Evolutionary conservation across 805 yeast species (phyloP).

Genomic region (Barnettozyma vustinii): DNA sequence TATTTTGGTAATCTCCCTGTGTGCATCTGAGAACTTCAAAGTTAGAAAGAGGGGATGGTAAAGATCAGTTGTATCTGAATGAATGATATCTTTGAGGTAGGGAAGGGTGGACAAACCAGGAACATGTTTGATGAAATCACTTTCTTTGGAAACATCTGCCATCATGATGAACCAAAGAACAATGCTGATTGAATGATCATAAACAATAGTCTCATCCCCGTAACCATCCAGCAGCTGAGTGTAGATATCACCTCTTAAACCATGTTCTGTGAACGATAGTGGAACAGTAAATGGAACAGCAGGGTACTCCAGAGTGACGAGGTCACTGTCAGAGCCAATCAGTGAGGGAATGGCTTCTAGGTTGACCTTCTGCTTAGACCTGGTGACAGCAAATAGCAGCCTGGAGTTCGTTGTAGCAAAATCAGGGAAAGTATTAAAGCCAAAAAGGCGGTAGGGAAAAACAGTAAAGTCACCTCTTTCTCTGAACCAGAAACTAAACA

Average conservation of each 20-base stretch:
- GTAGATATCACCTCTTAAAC: constrained; percentile 32
- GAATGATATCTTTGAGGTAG: constrained; percentile 1
- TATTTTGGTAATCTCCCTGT: constrained; percentile 12
- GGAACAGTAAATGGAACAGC: constrained; percentile 38
- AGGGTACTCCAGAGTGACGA: constrained; percentile 25
- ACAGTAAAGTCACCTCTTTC: constrained; percentile 2
- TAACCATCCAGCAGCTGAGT: constrained; percentile 14
- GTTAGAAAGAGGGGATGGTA: constrained; percentile 5
- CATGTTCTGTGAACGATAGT: constrained; percentile 36
- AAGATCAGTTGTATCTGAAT: constrained; percentile 4
- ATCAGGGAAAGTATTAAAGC: neutral
- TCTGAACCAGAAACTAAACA: constrained; percentile 11
- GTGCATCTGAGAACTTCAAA: constrained; percentile 13
- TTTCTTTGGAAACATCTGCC: constrained; percentile 35
- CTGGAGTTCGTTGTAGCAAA: constrained; percentile 25
- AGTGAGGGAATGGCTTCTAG: neutral
- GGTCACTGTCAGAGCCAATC: neutral
- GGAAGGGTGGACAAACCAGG: constrained; percentile 9
- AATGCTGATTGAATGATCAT: constrained; percentile 27
- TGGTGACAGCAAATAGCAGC: constrained; percentile 35
- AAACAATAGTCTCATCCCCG: constrained; percentile 12
- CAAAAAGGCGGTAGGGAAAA: constrained; percentile 13
- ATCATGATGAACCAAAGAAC: constrained; percentile 33
- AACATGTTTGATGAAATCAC: constrained; percentile 11
- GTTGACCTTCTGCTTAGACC: constrained; percentile 17